Base-by-base conservation (phyloP, 2,329 filamentous ascomycete genomes). In the Cephalotrichum gorgonifer region DNA sequence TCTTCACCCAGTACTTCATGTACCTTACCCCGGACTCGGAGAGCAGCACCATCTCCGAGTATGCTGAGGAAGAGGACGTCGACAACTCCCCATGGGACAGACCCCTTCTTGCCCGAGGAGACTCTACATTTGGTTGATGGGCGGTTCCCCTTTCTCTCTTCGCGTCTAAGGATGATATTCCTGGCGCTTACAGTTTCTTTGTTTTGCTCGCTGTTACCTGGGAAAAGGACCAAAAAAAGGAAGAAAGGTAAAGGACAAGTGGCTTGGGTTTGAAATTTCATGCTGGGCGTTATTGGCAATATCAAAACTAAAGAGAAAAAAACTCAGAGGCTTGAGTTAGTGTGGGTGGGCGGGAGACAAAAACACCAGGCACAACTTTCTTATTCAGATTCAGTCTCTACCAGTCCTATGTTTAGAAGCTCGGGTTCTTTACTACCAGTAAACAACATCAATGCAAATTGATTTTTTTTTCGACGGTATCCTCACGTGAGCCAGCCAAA, bases 1-100 rank as follows among this genome's bases (percentile, higher is more conserved):
- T 97, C 3, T 96, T 96, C 65, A 78, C 80, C 11, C 91, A 97
- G 66, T 96, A 95, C 62, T 96, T 94, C 62, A 64, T 95, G 60
- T 97, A 97, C 64, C 76, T 73, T 55, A 68, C 68, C 50, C 65
- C 68, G 2, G 71, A 71, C 3, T 64, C 68, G 6, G 58, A 62
- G 0, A 59, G 61, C 3, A 55, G 56, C 3, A 54, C 23, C 14
- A 6, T 44, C 22, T 38, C 42, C 42, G 47, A 49, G 31, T 42
- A 42, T 22, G 31, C 20, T 23, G 41, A 44, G 12, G 41, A 44
- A 7, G 47, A 49, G 7, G 41, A 31, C 28, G 30, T 35, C 7
- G 47, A 49, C 22, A n/a, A 43, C 20, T 38, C 41, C 2, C 47
- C 47, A 6, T 49, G 47, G 47, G 30, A 49, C 22, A 27, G 47